phyloP scores from a whole-genome alignment of 78 protist genomes.

The Dictyostelium capitatum region DNA sequence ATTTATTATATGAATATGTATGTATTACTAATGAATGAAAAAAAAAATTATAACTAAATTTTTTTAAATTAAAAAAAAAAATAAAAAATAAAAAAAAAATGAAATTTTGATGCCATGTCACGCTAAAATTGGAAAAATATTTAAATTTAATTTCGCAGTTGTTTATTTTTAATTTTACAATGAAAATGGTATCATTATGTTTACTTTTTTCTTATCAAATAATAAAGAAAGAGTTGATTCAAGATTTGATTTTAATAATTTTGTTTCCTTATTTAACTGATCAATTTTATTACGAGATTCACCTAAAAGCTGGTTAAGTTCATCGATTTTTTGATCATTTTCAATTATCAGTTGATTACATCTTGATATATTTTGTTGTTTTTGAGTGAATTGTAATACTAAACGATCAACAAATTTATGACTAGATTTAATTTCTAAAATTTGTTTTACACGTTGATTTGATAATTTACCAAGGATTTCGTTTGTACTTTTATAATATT shows the following conservation, averaged over 20 bases:
- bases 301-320: constrained; percentile 11
- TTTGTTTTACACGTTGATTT: constrained; percentile 29
- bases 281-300: constrained; percentile 37
- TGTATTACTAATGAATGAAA: too few species aligned
- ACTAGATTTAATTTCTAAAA: constrained; percentile 62
- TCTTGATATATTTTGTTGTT: constrained; percentile 26
- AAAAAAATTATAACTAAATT: too few species aligned
- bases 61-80: neutral
- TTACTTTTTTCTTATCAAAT: constrained; percentile 32
- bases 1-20: too few species aligned
- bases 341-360: constrained; percentile 1
- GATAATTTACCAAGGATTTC: neutral
- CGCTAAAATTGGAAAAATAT: neutral
- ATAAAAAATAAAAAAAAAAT: neutral
- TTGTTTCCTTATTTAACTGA: constrained; percentile 33
- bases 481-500: neutral
- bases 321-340: constrained; percentile 12
- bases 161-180: neutral
- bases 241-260: constrained; percentile 13
- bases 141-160: too few species aligned
- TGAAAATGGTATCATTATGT: constrained; percentile 27
- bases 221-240: constrained; percentile 15
- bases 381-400: constrained; percentile 63
- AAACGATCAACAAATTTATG: constrained; percentile 55
- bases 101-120: too few species aligned